A percentile compares a stretch with the other conserved stretches of the same genome.
Evolutionary conservation across 2,329 filamentous ascomycete genomes (phyloP).

Genomic region (Arthroderma uncinatum): DNA sequence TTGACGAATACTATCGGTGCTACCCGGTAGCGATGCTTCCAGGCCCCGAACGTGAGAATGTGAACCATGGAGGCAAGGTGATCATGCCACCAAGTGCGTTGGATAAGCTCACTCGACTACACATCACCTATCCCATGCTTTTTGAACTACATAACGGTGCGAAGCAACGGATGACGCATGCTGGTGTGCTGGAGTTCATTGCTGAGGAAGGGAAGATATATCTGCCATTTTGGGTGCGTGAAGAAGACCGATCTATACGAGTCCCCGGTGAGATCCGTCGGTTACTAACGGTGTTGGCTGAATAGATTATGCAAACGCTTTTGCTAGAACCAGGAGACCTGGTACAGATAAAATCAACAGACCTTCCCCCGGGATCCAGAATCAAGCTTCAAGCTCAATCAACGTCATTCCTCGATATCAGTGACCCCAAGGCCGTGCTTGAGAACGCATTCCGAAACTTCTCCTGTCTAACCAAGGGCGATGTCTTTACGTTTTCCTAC

Average conservation of each 20-base stretch:
- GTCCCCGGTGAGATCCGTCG: background rate
- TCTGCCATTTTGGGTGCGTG: slow-evolving; percentile 76
- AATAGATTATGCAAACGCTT: slow-evolving; percentile 84
- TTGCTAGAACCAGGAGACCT: slow-evolving; percentile 84
- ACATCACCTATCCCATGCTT: slow-evolving; percentile 94
- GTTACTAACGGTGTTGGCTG: slow-evolving; percentile 8
- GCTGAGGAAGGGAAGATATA: slow-evolving; percentile 96
- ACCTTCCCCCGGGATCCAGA: slow-evolving; percentile 76
- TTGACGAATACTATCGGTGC: slow-evolving; percentile 97
- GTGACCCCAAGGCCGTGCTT: slow-evolving; percentile 90
- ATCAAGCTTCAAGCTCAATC: slow-evolving; percentile 97
- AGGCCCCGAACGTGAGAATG: slow-evolving; percentile 72
- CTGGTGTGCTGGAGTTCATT: slow-evolving; percentile 92
- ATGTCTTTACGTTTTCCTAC: slow-evolving; percentile 92
- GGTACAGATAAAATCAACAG: slow-evolving; percentile 88
- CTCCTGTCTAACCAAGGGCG: slow-evolving; percentile 81
- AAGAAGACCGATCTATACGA: background rate
- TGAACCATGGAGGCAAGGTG: slow-evolving; percentile 96
- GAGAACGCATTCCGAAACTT: slow-evolving; percentile 96
- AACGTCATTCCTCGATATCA: slow-evolving; percentile 87
- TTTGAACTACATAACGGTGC: slow-evolving; percentile 91
- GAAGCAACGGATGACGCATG: slow-evolving; percentile 70
- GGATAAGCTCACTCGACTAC: slow-evolving; percentile 88
- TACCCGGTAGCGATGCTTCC: slow-evolving; percentile 93
- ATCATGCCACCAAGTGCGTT: slow-evolving; percentile 92